phyloP scores from a whole-genome alignment of 2,329 filamentous ascomycete genomes.

The Hymenoscyphus linearis region DNA sequence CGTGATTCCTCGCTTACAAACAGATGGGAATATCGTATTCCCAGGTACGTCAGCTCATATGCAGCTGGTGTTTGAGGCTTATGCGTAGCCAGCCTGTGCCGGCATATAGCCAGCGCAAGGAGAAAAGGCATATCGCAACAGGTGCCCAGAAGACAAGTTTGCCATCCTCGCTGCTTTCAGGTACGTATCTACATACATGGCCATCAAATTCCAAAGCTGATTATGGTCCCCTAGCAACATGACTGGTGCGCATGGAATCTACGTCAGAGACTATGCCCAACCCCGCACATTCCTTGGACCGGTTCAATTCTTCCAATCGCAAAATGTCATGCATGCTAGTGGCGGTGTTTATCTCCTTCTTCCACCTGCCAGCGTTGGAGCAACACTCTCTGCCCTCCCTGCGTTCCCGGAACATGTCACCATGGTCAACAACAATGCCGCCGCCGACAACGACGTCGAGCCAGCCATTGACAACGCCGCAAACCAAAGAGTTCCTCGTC shows the following conservation, averaged over 20 bases:
- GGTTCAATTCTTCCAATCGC: background rate
- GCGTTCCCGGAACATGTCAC: background rate
- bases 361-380: background rate
- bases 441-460: background rate
- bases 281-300: slow-evolving; percentile 1
- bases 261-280: background rate
- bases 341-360: background rate
- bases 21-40: no score
- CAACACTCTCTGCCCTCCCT: background rate
- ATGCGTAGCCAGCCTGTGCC: no score
- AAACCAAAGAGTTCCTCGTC: slow-evolving; percentile 1
- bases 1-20: no score
- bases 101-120: no score
- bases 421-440: background rate
- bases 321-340: background rate
- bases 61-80: no score
- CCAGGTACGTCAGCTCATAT: no score
- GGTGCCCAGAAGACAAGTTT: background rate
- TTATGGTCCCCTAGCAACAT: slow-evolving; percentile 31
- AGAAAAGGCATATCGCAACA: no score
- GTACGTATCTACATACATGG: background rate
- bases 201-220: background rate
- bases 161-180: background rate
- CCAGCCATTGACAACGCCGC: background rate
- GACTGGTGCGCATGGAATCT: background rate